Percentiles rank a stretch among this genome's conserved stretches.
Evolutionary conservation across 768 basidiomycete species (phyloP).

Genomic region (Calocybe indica): DNA sequence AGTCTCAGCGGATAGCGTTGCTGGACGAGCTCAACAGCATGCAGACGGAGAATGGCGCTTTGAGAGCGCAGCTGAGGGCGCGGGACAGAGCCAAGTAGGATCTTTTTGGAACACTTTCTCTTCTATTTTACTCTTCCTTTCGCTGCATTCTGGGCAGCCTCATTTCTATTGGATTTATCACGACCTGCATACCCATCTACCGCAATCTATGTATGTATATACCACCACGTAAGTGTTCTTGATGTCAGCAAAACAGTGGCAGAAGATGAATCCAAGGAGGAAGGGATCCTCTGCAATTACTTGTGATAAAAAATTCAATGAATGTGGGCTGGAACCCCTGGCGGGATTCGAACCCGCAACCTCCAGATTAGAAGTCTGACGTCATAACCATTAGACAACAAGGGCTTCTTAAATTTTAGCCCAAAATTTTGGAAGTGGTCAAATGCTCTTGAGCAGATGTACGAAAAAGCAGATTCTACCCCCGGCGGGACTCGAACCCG

Average conservation of each 20-base stretch:
- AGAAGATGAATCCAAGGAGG: neutral
- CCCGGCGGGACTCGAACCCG: constrained; percentile 84
- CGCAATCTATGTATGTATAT: constrained; percentile 1
- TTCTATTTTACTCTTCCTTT: neutral
- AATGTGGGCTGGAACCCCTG: constrained; percentile 44
- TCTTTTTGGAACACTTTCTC: neutral
- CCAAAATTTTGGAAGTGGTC: neutral
- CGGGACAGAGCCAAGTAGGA: constrained; percentile 35
- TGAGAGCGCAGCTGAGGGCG: constrained; percentile 67
- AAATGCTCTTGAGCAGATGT: neutral
- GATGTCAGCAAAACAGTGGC: neutral
- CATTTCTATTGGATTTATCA: neutral
- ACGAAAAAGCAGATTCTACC: constrained; percentile 29
- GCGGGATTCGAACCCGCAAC: constrained; percentile 86
- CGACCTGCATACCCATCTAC: neutral
- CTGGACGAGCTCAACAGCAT: constrained; percentile 84
- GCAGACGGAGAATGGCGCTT: constrained; percentile 70
- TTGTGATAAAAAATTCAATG: neutral
- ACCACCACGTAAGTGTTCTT: neutral
- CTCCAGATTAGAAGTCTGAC: constrained; percentile 90
- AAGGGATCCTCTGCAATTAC: too few relatives aligned
- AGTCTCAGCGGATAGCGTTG: constrained; percentile 75
- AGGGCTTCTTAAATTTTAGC: constrained; percentile 36
- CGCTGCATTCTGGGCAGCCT: too few relatives aligned
- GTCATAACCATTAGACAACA: constrained; percentile 90